Evolutionary conservation across 2,329 filamentous ascomycete genomes (phyloP), one percentile per base, ranked within the genome.

Genomic region (Onygena corvina): DNA sequence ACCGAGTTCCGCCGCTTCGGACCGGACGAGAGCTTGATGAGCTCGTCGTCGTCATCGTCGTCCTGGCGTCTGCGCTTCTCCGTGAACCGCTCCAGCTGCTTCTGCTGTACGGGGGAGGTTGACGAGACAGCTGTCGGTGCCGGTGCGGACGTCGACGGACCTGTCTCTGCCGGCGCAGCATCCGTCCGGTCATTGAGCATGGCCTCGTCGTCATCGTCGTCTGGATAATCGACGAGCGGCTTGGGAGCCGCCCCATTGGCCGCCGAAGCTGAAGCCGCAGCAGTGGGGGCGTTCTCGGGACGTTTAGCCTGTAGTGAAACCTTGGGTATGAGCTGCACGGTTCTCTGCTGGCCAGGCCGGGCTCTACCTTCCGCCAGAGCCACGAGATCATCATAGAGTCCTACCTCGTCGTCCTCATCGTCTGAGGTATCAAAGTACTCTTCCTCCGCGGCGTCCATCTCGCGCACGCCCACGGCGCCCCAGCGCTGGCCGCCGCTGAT

Each of bases 351-450:
- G 30, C 38, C 21, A 25, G 36, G 27, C 20, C 36, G n/a, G n/a
- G n/a, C 36, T 42, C 21, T n/a, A 38, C 16, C 18, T 8, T 11
- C 16, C 11, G 31, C 42, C 42, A 35, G 35, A 47, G 35, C 23
- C 49, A 31, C 33, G 18, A 14, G 8, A 21, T 31, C 30, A 33
- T 45, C 29, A 42, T 49, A 45, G 35, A 51, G 35, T 45, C 60
- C 48, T 57, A 65, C 70, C 53, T 81, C 72, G 9, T 87, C 86
- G 4, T 94, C 88, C 52, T 89, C 84, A 42, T 92, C 86, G 58
- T 95, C 89, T 0, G 85, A 87, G 0, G 78, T 80, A 59, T 94
- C 90, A 76, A 93, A 96, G 65, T 96, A 98, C 36, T 90, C 87
- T 59, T 95, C 90, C 64, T 95, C 86, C 8, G 83, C 80, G 4